These are phyloP conservation scores for Pichia kluyveri DNA, from an alignment of 805 yeast genomes.

Conservation along the genomic window DNA sequence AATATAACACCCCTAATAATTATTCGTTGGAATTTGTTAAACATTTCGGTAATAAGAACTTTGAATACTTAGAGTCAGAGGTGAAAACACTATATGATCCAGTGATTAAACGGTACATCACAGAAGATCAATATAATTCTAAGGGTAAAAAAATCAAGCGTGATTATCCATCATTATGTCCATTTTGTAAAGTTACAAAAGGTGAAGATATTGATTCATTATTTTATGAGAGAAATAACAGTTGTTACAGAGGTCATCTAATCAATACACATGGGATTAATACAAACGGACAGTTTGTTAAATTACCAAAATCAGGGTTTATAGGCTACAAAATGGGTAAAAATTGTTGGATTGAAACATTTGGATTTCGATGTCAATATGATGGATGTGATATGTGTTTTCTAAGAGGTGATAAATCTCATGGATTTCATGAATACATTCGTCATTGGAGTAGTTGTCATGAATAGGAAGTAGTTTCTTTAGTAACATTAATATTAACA, in stretches of 20 bases:
- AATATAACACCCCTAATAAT: slow-evolving; percentile 7
- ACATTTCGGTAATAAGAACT: slow-evolving; percentile 2
- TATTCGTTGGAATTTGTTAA: slow-evolving; percentile 3
- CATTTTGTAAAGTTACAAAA: slow-evolving; percentile 4
- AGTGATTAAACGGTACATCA: slow-evolving; percentile 6
- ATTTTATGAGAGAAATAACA: slow-evolving; percentile 11
- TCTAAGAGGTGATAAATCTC: slow-evolving; percentile 9
- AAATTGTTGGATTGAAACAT: slow-evolving; percentile 4
- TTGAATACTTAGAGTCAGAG: slow-evolving; percentile 4
- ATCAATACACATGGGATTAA: slow-evolving; percentile 12
- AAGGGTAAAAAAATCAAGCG: slow-evolving; percentile 7
- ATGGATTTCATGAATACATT: slow-evolving; percentile 11
- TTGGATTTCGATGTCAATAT: slow-evolving; percentile 7
- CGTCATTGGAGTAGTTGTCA: slow-evolving; percentile 9
- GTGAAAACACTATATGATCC: slow-evolving; percentile 7
- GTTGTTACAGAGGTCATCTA: slow-evolving; percentile 13
- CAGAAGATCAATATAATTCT: neutral
- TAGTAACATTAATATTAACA: neutral
- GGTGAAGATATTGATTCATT: slow-evolving; percentile 1
- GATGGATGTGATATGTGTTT: slow-evolving; percentile 3
- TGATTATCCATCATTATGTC: slow-evolving; percentile 9
- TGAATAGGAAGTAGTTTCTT: neutral
- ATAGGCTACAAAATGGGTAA: slow-evolving; percentile 7
- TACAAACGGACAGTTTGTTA: slow-evolving; percentile 6
- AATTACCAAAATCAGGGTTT: slow-evolving; percentile 5